Evolutionary conservation across 495 filamentous ascomycete species (phyloP).

Genomic region (Platismatia glauca): DNA sequence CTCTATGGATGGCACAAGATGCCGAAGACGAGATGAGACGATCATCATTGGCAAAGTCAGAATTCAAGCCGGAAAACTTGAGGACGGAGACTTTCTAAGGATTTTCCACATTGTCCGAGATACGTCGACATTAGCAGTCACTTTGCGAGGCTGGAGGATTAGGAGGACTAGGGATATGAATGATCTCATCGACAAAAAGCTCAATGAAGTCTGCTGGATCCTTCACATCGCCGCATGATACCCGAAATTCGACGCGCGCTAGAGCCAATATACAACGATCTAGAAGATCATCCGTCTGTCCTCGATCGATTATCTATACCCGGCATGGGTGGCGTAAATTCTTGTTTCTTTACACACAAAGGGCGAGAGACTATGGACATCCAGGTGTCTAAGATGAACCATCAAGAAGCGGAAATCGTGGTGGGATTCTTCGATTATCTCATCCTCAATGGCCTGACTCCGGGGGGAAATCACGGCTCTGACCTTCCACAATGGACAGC

Average conservation of each 20-base stretch:
- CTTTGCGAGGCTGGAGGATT: slow-evolving; percentile 35
- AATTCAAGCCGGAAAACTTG: slow-evolving; percentile 20
- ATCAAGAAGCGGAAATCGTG: slow-evolving; percentile 70
- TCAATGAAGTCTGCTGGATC: slow-evolving; percentile 49
- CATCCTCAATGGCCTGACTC: slow-evolving; percentile 50
- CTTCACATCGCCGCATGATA: slow-evolving; percentile 56
- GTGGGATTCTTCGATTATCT: slow-evolving; percentile 65
- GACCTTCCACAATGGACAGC: slow-evolving; percentile 88
- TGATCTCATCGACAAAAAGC: slow-evolving; percentile 33
- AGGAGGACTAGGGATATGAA: slow-evolving; percentile 32
- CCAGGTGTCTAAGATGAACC: slow-evolving; percentile 62
- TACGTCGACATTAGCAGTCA: slow-evolving; percentile 21
- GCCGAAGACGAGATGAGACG: not conserved
- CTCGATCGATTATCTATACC: slow-evolving; percentile 50
- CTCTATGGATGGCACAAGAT: slow-evolving; percentile 1
- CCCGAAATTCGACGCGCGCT: slow-evolving; percentile 59
- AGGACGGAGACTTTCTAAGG: slow-evolving; percentile 33
- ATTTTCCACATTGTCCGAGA: slow-evolving; percentile 34
- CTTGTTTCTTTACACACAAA: slow-evolving; percentile 64
- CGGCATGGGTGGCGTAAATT: slow-evolving; percentile 71
- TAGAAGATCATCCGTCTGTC: slow-evolving; percentile 66
- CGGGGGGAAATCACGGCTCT: slow-evolving; percentile 67
- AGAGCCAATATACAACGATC: slow-evolving; percentile 56
- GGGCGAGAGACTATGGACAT: slow-evolving; percentile 58
- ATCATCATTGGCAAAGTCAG: not conserved